Base-by-base conservation (phyloP, 768 basidiomycete species). In the Saitozyma sp. region DNA sequence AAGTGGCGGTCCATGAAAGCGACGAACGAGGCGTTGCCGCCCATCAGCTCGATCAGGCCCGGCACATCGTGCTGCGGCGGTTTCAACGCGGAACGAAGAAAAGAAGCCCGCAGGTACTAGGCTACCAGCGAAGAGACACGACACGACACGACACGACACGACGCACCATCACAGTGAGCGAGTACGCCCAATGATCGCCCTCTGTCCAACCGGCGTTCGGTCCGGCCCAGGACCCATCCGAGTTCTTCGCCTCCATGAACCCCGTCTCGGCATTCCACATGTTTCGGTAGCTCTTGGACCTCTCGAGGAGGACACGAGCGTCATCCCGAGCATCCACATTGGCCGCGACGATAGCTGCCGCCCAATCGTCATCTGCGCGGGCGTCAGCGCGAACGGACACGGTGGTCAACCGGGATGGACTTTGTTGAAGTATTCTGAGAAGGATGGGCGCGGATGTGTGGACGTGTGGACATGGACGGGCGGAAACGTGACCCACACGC, bases 231-330 rank as follows among this genome's bases (percentile, higher is more conserved):
- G 60, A 42, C 3, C 70, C 67, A 68, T 84, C 83, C 13, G 82
- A 82, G 59, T 88, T 86, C 52, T 87, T 83, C 0, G 89, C 90
- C 70, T 91, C 89, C 88, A 92, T 90, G 73, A 91, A 91, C 1
- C 88, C 88, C 0, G 87, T 89, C 1, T 80, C 80, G 11, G 81
- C 57, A 68, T 91, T 92, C 81, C 84, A 92, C 11, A 92, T 78
- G 0, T 83, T 84, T 73, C 86, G 87, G 0, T 88, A 86, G 9
- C 81, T 82, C 2, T 77, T 76, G 0, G 88, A 82, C 9, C 90
- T 84, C n/a, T 84, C 75, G 29, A 78, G 81, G 62, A 91, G 83
- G 75, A 84, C 84, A 0, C 73, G 77, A 3, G 86, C 80, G 20
- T 86, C 83, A 0, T 72, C 66, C 0, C 83, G 80, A 62, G 87